Conservation (phyloP, 2,329 filamentous ascomycete species). For the Neofusicoccum cordaticola region DNA sequence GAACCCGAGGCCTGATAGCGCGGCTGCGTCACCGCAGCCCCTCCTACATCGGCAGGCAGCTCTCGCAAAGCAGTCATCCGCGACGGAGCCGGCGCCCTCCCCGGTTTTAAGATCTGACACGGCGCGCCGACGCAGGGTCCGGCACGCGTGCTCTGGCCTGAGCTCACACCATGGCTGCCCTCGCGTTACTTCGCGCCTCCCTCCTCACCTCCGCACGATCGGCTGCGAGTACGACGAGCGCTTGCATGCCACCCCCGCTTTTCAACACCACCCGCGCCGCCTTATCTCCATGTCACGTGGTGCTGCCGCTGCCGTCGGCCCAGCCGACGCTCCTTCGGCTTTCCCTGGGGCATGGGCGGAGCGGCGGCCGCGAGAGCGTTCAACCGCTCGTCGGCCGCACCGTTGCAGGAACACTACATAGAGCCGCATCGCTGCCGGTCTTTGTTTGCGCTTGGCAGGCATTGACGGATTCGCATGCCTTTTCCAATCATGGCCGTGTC, state of each 20-base stretch:
- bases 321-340: slow-evolving; percentile 1
- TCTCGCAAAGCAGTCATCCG: not conserved
- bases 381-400: not conserved
- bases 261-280: not conserved
- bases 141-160: not conserved
- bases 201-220: not conserved
- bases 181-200: not conserved
- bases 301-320: not conserved
- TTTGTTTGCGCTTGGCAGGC: not conserved
- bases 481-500: not conserved
- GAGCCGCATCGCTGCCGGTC: not conserved
- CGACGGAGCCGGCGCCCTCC: not conserved
- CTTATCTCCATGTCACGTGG: slow-evolving; percentile 9
- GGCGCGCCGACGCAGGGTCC: not conserved
- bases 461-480: not conserved
- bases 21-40: not conserved
- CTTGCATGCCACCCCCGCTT: not conserved
- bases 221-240: not conserved
- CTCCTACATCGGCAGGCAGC: not conserved
- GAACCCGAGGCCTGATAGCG: not conserved
- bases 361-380: not conserved
- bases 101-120: not conserved
- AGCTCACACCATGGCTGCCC: not conserved
- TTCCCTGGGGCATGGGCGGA: not conserved
- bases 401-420: slow-evolving; percentile 1